Percentiles rank a stretch among this genome's conserved stretches.
These are phyloP conservation scores for Heterobasidion occidentale DNA, from an alignment of 1,284 basidiomycete species.

Conservation along the genomic window DNA sequence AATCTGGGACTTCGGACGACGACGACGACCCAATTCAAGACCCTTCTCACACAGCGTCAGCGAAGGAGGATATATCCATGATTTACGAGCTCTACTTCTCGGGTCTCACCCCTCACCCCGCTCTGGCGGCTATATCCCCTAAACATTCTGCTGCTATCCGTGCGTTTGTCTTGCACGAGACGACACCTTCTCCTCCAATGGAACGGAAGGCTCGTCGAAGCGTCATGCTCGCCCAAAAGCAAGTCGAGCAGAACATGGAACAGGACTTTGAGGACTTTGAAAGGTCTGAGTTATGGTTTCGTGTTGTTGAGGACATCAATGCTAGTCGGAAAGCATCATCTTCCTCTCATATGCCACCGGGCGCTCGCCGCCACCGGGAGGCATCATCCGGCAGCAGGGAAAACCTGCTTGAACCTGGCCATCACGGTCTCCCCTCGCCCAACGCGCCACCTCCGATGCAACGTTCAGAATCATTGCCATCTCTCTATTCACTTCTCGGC, in stretches of 20 bases:
- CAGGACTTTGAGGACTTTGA: conserved; percentile 88
- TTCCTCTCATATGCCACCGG: background rate
- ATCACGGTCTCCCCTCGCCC: background rate
- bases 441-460: conserved; percentile 1
- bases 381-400: conserved; percentile 5
- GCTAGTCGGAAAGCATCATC: conserved; percentile 13
- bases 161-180: conserved; percentile 51
- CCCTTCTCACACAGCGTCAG: conserved; percentile 48
- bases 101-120: conserved; percentile 45
- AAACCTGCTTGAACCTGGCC: conserved; percentile 3
- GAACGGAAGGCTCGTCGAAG: conserved; percentile 64
- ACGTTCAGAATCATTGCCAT: conserved; percentile 6
- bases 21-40: conserved; percentile 62
- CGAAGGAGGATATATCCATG: conserved; percentile 82
- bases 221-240: conserved; percentile 78
- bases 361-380: background rate
- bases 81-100: conserved; percentile 84
- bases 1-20: conserved; percentile 61
- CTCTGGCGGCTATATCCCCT: conserved; percentile 58
- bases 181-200: conserved; percentile 33
- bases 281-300: conserved; percentile 84
- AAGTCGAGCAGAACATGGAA: conserved; percentile 85
- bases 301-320: conserved; percentile 73
- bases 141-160: conserved; percentile 65
- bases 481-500: conserved; percentile 5